phyloP scores from a whole-genome alignment of 805 yeast species.

The Saturnispora gosingensis region DNA sequence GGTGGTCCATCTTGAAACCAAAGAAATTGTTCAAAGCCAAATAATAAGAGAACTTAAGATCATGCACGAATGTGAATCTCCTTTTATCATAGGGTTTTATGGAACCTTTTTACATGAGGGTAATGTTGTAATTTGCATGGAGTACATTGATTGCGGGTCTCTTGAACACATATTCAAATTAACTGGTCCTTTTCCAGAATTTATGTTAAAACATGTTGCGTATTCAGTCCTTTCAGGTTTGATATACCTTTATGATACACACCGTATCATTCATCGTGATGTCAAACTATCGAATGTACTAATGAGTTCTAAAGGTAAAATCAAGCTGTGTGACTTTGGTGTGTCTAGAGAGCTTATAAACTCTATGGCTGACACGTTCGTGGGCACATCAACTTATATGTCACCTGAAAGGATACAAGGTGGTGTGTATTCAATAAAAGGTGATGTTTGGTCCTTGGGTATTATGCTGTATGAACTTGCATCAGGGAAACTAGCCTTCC shows the following conservation, averaged over 20 bases:
- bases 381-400: slow-evolving; percentile 96
- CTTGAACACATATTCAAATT: slow-evolving; percentile 64
- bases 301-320: slow-evolving; percentile 75
- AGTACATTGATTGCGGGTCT: slow-evolving; percentile 91
- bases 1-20: slow-evolving; percentile 76
- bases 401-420: slow-evolving; percentile 98
- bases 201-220: slow-evolving; percentile 63
- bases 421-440: slow-evolving; percentile 83
- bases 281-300: slow-evolving; percentile 93
- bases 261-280: slow-evolving; percentile 89
- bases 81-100: slow-evolving; percentile 79
- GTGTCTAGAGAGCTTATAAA: slow-evolving; percentile 87
- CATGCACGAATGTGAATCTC: slow-evolving; percentile 80
- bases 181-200: slow-evolving; percentile 57
- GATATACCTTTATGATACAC: slow-evolving; percentile 69
- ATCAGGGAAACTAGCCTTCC: slow-evolving; percentile 74
- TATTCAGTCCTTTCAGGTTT: slow-evolving; percentile 73
- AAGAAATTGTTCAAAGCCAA: slow-evolving; percentile 69
- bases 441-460: slow-evolving; percentile 97
- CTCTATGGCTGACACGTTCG: slow-evolving; percentile 95
- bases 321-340: slow-evolving; percentile 94
- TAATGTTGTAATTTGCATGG: slow-evolving; percentile 88
- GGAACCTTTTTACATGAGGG: slow-evolving; percentile 75
- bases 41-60: slow-evolving; percentile 82
- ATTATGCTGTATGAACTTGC: slow-evolving; percentile 83